phyloP scores from a whole-genome alignment of 1,284 basidiomycete species.

The Fomitiporia mediterranea region DNA sequence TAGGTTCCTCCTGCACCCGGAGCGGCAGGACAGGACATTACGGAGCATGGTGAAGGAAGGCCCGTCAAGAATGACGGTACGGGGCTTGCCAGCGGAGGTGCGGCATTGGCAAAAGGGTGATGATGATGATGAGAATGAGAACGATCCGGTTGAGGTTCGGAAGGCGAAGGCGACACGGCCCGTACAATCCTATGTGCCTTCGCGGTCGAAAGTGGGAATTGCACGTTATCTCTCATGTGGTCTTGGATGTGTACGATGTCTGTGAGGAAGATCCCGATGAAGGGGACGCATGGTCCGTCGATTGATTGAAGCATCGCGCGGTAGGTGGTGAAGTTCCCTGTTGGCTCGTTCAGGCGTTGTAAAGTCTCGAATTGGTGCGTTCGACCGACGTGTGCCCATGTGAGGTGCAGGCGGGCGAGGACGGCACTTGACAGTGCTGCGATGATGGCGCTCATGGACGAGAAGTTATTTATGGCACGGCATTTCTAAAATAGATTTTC shows the following conservation, averaged over 20 bases:
- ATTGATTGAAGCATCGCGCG: conserved; percentile 45
- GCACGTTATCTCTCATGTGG: conserved; percentile 41
- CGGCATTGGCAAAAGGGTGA: neutral
- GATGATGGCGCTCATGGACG: conserved; percentile 62
- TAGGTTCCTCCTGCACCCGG: conserved; percentile 21
- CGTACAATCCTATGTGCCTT: neutral
- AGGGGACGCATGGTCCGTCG: conserved; percentile 63
- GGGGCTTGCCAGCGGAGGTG: conserved; percentile 3
- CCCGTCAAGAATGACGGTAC: conserved; percentile 2
- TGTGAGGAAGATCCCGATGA: conserved; percentile 57
- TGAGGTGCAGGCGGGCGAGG: conserved; percentile 52
- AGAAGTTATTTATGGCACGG: conserved; percentile 57
- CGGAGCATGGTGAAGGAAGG: conserved; percentile 1
- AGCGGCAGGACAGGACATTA: conserved; percentile 18
- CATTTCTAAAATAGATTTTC: conserved; percentile 48
- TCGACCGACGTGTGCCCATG: conserved; percentile 61
- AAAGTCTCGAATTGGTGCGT: conserved; percentile 48
- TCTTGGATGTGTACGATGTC: conserved; percentile 55
- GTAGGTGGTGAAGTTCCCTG: conserved; percentile 53
- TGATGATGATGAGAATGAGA: neutral
- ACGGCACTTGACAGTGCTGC: conserved; percentile 57
- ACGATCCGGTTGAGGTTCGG: neutral
- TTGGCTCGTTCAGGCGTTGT: conserved; percentile 50
- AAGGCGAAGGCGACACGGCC: neutral
- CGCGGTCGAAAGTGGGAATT: conserved; percentile 19